Conservation (phyloP, 257 asterid genomes). For the Nicotiana tomentosiformis region DNA sequence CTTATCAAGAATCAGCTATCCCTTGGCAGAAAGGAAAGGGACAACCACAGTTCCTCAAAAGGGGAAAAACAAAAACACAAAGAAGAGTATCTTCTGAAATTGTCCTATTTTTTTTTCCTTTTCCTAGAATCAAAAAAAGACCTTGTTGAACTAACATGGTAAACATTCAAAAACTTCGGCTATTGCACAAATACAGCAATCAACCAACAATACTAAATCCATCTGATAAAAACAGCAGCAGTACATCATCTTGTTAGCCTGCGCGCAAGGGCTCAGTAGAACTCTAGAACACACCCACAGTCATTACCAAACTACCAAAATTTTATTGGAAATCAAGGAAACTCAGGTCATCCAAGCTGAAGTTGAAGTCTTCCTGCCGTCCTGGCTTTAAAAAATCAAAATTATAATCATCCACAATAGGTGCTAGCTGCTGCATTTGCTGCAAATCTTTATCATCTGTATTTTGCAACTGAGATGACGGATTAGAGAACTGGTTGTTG, state of each 20-base stretch:
- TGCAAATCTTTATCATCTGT: neutral
- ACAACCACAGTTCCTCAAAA: neutral
- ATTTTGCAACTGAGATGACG: slow-evolving; percentile 5
- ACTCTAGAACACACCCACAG: neutral
- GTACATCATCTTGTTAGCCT: neutral
- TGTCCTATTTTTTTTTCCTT: neutral
- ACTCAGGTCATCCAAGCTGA: slow-evolving; percentile 33
- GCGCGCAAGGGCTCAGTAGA: too few relatives aligned
- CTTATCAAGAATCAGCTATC: slow-evolving; percentile 19
- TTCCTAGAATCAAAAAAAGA: neutral
- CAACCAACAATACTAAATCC: too few relatives aligned
- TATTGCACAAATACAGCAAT: neutral
- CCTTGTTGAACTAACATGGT: neutral
- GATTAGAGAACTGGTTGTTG: neutral
- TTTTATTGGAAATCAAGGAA: slow-evolving; percentile 26
- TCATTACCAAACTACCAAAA: slow-evolving; percentile 5
- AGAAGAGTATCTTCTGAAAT: neutral
- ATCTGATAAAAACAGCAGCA: too few relatives aligned
- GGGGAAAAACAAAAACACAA: neutral
- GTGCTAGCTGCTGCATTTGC: slow-evolving; percentile 10
- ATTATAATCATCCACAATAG: slow-evolving; percentile 18
- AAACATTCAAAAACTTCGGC: neutral
- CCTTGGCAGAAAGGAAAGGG: neutral
- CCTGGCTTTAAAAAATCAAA: slow-evolving; percentile 64
- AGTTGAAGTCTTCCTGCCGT: slow-evolving; percentile 42